Evolutionary conservation across 768 basidiomycete genomes (phyloP), one percentile per base, ranked within the genome.

Genomic region (Terana coerulea): DNA sequence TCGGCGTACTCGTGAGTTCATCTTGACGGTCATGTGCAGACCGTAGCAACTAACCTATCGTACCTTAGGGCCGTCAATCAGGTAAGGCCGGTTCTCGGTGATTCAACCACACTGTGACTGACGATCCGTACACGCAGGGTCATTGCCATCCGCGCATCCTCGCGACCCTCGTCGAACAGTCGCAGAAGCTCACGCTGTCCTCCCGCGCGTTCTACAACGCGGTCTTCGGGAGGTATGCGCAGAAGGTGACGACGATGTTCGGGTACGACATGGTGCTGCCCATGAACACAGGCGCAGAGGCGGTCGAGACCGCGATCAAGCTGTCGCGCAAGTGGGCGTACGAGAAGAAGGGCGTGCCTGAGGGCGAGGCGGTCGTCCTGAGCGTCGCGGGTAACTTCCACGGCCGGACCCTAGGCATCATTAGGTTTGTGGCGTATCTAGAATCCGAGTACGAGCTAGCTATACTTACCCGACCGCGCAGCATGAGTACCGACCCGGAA

Each of bases 201-300:
- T 97, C 95, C 37, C 80, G 97, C 54, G 97, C 97, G 0, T 98
- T 99, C 75, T 92, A 98, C 75, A 97, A 95, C 61, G 85, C 85
- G 41, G 78, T 86, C 56, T 91, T 99, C 59, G 94, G 93, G 0
- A 77, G 74, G n/a, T 99, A 94, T 67, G 92, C 94, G 1, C 77
- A 89, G 72, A 79, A 83, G 67, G 75, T 98, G 53, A 91, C 88
- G 1, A 72, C 81, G 52, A 80, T 89, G 71, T 93, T 95, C 63
- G 86, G 86, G 11, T 98, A 89, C 67, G 95, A 95, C 56, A 94
- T 93, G 84, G 92, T 97, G 1, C 75, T 98, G 8, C 95, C 95
- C 21, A 97, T 98, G 94, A 99, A 99, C 77, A 98, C 95, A 0
- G 95, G 95, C 40, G 94, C 94, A 0, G 97, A 99, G 64, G 97